phyloP scores from a whole-genome alignment of 78 protist genomes.

The Dictyostelium firmibasis region DNA sequence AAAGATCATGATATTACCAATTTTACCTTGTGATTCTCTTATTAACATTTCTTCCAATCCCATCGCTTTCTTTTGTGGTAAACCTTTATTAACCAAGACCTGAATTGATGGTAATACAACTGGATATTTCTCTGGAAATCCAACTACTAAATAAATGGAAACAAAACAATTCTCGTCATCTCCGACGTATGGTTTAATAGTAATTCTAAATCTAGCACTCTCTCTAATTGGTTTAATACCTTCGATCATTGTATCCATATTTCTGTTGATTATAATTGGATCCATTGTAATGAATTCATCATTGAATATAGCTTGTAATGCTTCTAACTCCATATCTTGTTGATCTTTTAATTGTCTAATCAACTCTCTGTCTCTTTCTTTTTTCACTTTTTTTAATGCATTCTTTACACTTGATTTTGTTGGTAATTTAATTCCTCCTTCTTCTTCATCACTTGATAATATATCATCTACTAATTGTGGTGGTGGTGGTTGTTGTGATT shows the following conservation, averaged over 20 bases:
- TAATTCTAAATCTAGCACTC: neutral
- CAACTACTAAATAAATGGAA: neutral
- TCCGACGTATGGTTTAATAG: slow-evolving; percentile 14
- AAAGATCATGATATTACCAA: slow-evolving; percentile 49
- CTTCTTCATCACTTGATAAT: slow-evolving; percentile 25
- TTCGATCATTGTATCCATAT: neutral
- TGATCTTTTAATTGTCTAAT: slow-evolving; percentile 20
- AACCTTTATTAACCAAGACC: slow-evolving; percentile 19
- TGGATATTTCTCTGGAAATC: slow-evolving; percentile 20
- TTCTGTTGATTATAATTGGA: neutral
- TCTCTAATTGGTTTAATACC: neutral
- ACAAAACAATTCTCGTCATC: slow-evolving; percentile 16
- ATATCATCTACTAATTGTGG: neutral
- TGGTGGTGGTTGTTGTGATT: neutral
- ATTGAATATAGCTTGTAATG: slow-evolving; percentile 45
- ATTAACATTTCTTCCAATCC: neutral
- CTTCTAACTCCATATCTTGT: slow-evolving; percentile 48
- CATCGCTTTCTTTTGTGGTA: slow-evolving; percentile 27
- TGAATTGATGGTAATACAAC: slow-evolving; percentile 16
- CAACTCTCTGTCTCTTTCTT: slow-evolving; percentile 40
- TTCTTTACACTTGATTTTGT: slow-evolving; percentile 10
- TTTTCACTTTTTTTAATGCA: slow-evolving; percentile 24
- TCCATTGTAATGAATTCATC: slow-evolving; percentile 57
- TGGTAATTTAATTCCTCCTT: neutral
- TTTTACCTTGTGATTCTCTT: neutral